Percentiles rank a stretch among this genome's conserved stretches.
Evolutionary conservation across 2,329 filamentous ascomycete genomes (phyloP).

Genomic region (Aureobasidium lini): DNA sequence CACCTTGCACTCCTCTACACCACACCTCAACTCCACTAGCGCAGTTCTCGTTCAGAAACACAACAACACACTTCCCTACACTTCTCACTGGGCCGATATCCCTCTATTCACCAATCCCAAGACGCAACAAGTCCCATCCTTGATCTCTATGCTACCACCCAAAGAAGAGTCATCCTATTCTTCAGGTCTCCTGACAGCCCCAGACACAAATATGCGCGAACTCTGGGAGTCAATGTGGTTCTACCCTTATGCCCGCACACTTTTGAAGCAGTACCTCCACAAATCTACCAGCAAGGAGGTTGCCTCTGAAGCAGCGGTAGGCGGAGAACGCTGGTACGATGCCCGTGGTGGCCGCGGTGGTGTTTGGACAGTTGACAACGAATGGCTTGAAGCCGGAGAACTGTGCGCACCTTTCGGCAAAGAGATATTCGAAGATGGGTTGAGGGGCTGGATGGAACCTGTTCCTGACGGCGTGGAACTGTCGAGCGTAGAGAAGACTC

Average conservation of each 20-base stretch:
- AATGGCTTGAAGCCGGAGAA: conserved; percentile 8
- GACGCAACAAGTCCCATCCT: conserved; percentile 1
- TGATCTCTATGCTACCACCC: not conserved
- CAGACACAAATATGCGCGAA: conserved; percentile 3
- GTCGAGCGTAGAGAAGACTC: not conserved
- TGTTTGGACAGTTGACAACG: conserved; percentile 8
- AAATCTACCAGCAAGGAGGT: conserved; percentile 3
- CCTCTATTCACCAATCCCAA: conserved; percentile 8
- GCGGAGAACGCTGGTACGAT: conserved; percentile 11
- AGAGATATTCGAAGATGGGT: conserved; percentile 9
- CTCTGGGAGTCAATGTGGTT: conserved; percentile 10
- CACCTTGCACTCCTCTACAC: not conserved
- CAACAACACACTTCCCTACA: not conserved
- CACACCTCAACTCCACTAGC: conserved; percentile 8
- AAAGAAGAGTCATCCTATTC: not conserved
- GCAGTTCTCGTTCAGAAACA: not conserved
- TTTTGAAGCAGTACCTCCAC: conserved; percentile 6
- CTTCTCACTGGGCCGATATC: not conserved
- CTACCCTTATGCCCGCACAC: conserved; percentile 3
- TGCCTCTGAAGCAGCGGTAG: conserved; percentile 7
- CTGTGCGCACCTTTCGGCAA: conserved; percentile 2
- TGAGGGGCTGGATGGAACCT: not conserved
- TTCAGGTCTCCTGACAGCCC: not conserved
- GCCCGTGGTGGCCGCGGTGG: conserved; percentile 7
- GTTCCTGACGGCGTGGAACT: not conserved